These are phyloP conservation scores for Paramecium caudatum DNA, from an alignment of 73 alveolate species.

Conservation along the genomic window DNA sequence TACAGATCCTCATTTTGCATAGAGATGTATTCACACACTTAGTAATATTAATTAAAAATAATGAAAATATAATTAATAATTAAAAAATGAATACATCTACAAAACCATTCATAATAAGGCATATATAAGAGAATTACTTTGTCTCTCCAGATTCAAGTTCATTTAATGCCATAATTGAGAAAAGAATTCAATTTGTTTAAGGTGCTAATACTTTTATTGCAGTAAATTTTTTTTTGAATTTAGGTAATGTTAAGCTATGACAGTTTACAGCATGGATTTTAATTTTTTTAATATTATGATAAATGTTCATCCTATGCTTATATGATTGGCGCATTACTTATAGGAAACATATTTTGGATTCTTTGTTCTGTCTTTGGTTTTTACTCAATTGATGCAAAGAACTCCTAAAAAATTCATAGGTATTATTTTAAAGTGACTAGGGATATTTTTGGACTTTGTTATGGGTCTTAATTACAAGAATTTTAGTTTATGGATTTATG, in stretches of 20 bases:
- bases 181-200: conserved; percentile 54
- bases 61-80: too few species aligned
- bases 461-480: conserved; percentile 26
- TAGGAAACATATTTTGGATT: conserved; percentile 61
- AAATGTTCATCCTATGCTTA: conserved; percentile 25
- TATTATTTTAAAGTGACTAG: not conserved
- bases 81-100: conserved; percentile 13
- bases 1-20: conserved; percentile 46
- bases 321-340: conserved; percentile 3
- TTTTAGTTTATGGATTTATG: conserved; percentile 54
- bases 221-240: not conserved
- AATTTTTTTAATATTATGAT: conserved; percentile 9
- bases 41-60: not conserved
- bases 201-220: conserved; percentile 68
- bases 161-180: conserved; percentile 26
- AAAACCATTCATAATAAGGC: conserved; percentile 41
- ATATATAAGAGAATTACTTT: not conserved
- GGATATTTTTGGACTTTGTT: conserved; percentile 30
- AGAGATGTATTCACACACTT: conserved; percentile 54
- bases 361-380: conserved; percentile 61
- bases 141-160: conserved; percentile 26
- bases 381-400: conserved; percentile 57
- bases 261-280: conserved; percentile 32
- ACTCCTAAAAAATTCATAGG: conserved; percentile 55
- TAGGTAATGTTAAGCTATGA: conserved; percentile 61